phyloP scores from a whole-genome alignment of 1,284 basidiomycete genomes.

The Pascua guehoae region DNA sequence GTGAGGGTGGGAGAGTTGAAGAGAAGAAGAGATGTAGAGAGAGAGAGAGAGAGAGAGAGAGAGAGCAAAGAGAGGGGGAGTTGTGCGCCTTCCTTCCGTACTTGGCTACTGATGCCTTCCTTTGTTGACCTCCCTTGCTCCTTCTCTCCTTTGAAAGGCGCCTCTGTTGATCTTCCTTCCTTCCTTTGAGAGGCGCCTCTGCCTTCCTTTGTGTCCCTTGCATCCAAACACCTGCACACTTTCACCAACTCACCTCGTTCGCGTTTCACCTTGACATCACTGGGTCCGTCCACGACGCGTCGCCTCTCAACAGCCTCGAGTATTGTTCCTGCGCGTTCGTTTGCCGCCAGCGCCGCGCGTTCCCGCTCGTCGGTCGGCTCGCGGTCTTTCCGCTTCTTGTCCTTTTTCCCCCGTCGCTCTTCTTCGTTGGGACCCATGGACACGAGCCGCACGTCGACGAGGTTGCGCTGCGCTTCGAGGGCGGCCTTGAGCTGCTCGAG shows the following conservation, averaged over 20 bases:
- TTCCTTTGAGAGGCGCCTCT: too few relatives aligned
- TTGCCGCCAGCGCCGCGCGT: conserved; percentile 50
- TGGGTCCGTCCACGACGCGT: conserved; percentile 6
- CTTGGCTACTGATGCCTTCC: neutral
- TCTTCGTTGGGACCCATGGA: conserved; percentile 64
- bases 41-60: too few relatives aligned
- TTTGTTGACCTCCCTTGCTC: neutral
- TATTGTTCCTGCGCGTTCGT: conserved; percentile 28
- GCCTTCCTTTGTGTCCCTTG: neutral
- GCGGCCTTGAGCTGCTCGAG: conserved; percentile 63
- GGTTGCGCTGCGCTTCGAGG: conserved; percentile 57
- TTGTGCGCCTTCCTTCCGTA: neutral
- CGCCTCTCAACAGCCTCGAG: conserved; percentile 33
- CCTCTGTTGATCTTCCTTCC: too few relatives aligned
- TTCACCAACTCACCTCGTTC: conserved; percentile 27
- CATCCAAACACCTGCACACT: neutral
- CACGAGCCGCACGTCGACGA: conserved; percentile 60
- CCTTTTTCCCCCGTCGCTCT: conserved; percentile 63
- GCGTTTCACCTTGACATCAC: conserved; percentile 39
- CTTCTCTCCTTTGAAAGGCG: too few relatives aligned
- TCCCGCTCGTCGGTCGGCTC: conserved; percentile 58
- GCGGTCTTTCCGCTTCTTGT: conserved; percentile 62
- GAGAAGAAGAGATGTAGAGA: too few relatives aligned
- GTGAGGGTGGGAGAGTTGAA: too few relatives aligned
- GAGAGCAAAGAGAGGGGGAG: too few relatives aligned